Evolutionary conservation across 2,329 filamentous ascomycete species (phyloP), one percentile per base, ranked within the genome.

Genomic region (Xylariaceae sp.): DNA sequence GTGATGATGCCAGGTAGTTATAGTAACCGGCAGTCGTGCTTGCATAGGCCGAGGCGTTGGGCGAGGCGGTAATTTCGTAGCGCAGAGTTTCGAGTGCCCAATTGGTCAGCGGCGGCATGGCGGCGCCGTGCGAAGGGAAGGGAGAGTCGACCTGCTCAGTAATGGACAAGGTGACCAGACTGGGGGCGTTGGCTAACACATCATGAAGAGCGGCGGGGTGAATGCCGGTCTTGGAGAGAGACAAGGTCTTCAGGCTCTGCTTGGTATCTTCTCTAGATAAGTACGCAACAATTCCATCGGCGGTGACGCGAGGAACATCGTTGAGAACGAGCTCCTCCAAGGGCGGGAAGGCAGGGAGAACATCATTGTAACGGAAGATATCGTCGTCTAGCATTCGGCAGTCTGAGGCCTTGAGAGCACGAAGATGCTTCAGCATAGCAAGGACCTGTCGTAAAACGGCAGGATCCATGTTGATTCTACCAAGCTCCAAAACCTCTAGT

Each of bases 1-100:
- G 83, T 0, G 90, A 96, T n/a, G 83, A 83, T 30, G 90, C 87
- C 17, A 97, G 83, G 73, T 96, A 96, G 62, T 85, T 83, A 74
- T 97, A 96, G 76, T 96, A 95, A 15, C 81, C 82, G 8, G 78
- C 74, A 0, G 81, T 81, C 23, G 81, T 76, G 62, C 74, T 78
- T 7, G 79, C 75, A 61, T 84, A 88, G 9, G 86, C 80, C 18
- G 85, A 83, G 0, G 83, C 76, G 3, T 78, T 73, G 0, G 83
- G 75, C 8, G 78, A 78, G 2, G 85, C 81, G 9, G 84, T 88
- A 71, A 97, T 89, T 74, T 97, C 93, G 71, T 87, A 97, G 67
- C 93, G 88, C 11, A 97, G 77, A 2, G 84, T 88, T 65, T 80
- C 77, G 17, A 97, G 81, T 13, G 86, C 87, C 56, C 76, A 78